Evolutionary conservation across 139 green algal genomes (phyloP), one percentile per base, ranked within the genome.

Genomic region (Microglena sp.): DNA sequence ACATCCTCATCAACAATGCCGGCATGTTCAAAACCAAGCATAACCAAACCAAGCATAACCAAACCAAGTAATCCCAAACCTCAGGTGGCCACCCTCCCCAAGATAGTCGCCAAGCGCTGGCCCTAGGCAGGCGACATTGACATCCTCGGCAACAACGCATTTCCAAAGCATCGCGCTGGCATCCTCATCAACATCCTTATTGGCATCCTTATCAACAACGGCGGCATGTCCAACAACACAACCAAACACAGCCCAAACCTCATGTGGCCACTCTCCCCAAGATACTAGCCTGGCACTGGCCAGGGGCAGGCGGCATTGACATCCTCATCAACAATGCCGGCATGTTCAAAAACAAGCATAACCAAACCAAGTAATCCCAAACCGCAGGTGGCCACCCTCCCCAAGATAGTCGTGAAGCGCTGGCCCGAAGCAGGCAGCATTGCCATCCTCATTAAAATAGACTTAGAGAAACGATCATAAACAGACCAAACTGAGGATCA

Each of bases 31-130:
- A n/a, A n/a, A n/a, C n/a, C n/a, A n/a, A n/a, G n/a, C n/a, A n/a
- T n/a, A n/a, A n/a, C n/a, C n/a, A n/a, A n/a, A n/a, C n/a, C n/a
- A n/a, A n/a, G n/a, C n/a, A n/a, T n/a, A n/a, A n/a, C n/a, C n/a
- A n/a, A n/a, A n/a, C n/a, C n/a, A n/a, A n/a, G n/a, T n/a, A 50
- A 50, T 15, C 40, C 40, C 24, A 62, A 62, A 28, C 40, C 5
- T 1, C 64, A 80, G 67, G 69, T 81, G 35, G 82, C 80, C 2
- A 78, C 75, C 30, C 74, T 92, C 62, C 83, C 82, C 2, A 76
- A 80, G 29, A 89, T 92, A 56, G 75, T 92, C n/a, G 63, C 71
- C 36, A 86, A 86, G 76, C 75, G 83, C 3, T 92, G 86, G 87
- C 76, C 79, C 2, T 77, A 81, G n/a, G n/a, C n/a, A n/a, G 81